Evolutionary conservation across 352 stramenopile genomes (phyloP), one percentile per base, ranked within the genome.

Genomic region (Halophytophthora polymorphica): DNA sequence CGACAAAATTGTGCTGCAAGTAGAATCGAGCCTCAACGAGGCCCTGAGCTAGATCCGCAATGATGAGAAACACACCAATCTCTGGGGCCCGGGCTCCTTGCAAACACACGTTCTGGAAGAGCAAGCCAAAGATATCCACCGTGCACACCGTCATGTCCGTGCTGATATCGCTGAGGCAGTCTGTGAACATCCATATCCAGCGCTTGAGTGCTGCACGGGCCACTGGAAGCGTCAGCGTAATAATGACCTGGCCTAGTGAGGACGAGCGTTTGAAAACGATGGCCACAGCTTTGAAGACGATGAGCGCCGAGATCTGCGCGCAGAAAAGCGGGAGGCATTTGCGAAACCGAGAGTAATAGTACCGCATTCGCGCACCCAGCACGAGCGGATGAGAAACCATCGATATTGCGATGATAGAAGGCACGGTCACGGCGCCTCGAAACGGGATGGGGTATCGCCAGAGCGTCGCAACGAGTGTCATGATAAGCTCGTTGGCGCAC

Each of bases 21-120:
- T 66, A 66, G 42, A 56, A 46, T 34, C 38, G 47, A 14, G 50
- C 49, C 29, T 61, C 58, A 7, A 66, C 0, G 2, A 61, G 13
- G 0, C 47, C 40, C 31, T 66, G 58, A n/a, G 21, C 19, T n/a
- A 58, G 21, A 15, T 61, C 58, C 10, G 61, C 51, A 11, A 43
- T 5, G 34, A 65, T 50, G 28, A 61, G 52, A 11, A 61, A 23
- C 12, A 11, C 51, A 8, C 42, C 17, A n/a, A 61, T 39, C n/a
- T 8, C 35, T 6, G 45, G 52, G 3, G 51, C 56, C 4, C 58
- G 51, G 31, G 57, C 45, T 10, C 48, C 61, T 29, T 69, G 55
- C n/a, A 69, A 21, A 28, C 49, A 69, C 17, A 60, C 50, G 23
- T 64, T 71, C n/a, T 64, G 48, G 25, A 64, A 71, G 13, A 71